phyloP scores from a whole-genome alignment of 108 stramenopile genomes.

The Phaeodactylum tricornutum region DNA sequence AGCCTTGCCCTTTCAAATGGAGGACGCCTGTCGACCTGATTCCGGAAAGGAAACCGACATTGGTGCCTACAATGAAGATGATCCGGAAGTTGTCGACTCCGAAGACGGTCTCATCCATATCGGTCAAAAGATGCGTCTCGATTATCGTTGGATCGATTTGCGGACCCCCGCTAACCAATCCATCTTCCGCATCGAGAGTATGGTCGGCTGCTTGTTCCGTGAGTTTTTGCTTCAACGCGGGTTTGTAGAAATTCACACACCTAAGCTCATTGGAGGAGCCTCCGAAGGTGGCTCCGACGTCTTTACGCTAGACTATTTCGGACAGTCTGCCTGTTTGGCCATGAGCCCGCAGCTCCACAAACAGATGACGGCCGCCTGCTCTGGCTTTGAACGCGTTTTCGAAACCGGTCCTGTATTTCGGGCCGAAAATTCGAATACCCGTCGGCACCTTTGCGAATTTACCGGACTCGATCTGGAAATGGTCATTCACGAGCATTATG shows the following conservation, averaged over 20 bases:
- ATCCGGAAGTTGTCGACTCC: slow-evolving; percentile 53
- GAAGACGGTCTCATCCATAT: slow-evolving; percentile 67
- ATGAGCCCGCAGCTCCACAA: slow-evolving; percentile 99
- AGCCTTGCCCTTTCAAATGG: slow-evolving; percentile 93
- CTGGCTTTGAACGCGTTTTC: slow-evolving; percentile 97
- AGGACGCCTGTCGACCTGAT: slow-evolving; percentile 94
- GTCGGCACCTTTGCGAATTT: slow-evolving; percentile 98
- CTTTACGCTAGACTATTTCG: slow-evolving; percentile 96
- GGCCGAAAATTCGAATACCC: slow-evolving; percentile 96
- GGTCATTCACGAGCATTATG: slow-evolving; percentile 98
- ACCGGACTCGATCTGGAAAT: slow-evolving; percentile 99
- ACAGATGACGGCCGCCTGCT: slow-evolving; percentile 96
- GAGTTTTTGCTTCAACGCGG: slow-evolving; percentile 80
- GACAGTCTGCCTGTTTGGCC: slow-evolving; percentile 88
- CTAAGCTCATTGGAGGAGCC: slow-evolving; percentile 96
- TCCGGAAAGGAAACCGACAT: slow-evolving; percentile 69
- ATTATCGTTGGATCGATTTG: slow-evolving; percentile 96
- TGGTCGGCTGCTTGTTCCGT: slow-evolving; percentile 92
- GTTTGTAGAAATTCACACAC: slow-evolving; percentile 97
- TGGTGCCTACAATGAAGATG: slow-evolving; percentile 54
- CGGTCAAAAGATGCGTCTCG: slow-evolving; percentile 85
- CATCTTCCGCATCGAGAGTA: slow-evolving; percentile 94
- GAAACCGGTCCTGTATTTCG: slow-evolving; percentile 99
- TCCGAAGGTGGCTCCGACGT: slow-evolving; percentile 96
- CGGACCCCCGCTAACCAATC: slow-evolving; percentile 98